These are phyloP conservation scores for Musa beccarii DNA, from an alignment of 176 grass and related monocot species.

Conservation along the genomic window DNA sequence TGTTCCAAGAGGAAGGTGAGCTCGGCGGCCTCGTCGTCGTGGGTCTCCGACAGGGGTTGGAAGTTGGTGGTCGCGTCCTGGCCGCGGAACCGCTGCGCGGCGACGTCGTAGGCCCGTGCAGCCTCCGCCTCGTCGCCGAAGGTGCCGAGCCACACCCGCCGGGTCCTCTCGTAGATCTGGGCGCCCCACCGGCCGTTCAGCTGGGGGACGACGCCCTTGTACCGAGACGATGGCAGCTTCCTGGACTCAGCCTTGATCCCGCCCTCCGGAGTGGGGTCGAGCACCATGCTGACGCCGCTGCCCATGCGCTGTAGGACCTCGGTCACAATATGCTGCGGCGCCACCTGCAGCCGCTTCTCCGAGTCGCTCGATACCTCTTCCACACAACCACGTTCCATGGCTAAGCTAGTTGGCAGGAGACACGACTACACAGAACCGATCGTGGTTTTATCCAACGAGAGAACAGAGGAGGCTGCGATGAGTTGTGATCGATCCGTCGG, in stretches of 20 bases:
- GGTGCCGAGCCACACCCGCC: constrained; percentile 91
- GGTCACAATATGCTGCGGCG: not conserved
- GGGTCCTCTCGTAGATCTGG: constrained; percentile 95
- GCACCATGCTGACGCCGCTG: constrained; percentile 1
- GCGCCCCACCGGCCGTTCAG: constrained; percentile 93
- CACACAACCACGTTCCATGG: not conserved
- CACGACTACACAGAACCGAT: no score
- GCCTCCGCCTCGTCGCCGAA: constrained; percentile 72
- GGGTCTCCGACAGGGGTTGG: constrained; percentile 41
- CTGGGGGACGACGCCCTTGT: constrained; percentile 95
- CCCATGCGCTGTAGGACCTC: not conserved
- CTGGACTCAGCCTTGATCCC: constrained; percentile 4
- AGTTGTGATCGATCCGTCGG: no score
- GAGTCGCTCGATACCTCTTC: not conserved
- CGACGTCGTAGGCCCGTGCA: constrained; percentile 65
- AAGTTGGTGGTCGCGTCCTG: constrained; percentile 88
- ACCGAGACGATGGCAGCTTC: constrained; percentile 62
- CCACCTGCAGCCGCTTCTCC: not conserved
- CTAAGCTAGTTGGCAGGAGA: no score
- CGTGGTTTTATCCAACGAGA: no score
- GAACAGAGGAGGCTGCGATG: no score
- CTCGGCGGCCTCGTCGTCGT: constrained; percentile 11
- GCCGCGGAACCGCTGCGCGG: constrained; percentile 81
- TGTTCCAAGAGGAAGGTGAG: not conserved
- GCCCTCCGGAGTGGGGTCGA: not conserved